Evolutionary conservation across 2,329 filamentous ascomycete species (phyloP), one percentile per base, ranked within the genome.

Genomic region (Xylariales sp.): DNA sequence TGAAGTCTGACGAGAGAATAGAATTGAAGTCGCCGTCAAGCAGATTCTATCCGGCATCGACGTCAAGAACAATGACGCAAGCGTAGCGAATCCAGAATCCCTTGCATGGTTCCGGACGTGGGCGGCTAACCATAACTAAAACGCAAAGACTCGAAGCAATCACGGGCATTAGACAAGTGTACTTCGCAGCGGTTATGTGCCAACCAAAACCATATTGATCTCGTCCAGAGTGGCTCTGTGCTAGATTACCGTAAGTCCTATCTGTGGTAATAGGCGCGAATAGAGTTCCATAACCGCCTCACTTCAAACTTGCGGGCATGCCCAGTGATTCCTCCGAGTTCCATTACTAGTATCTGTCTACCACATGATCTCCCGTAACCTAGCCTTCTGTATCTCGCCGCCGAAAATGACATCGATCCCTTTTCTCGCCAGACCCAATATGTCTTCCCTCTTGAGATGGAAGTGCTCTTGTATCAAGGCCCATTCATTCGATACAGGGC

Each of bases 11-110:
- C 52, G 43, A 23, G n/a, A 54, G 30, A 3, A 43, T 46, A 93
- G 91, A 81, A 93, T 99, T 67, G 95, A 99, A 79, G 94, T 97
- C 55, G 93, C 93, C 0, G 95, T 98, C 5, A 98, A 98, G 84
- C 94, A 97, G 81, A 97, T 98, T 52, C 82, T 99, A 1, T 97
- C 93, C 34, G 95, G 94, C 0, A 83, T 94, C 80, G 88, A 93
- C 60, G 89, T 97, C 71, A 94, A 94, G 83, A 96, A 93, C 0
- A 94, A 93, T 56, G 94, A 93, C 56, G 94, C 94, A 0, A 97
- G 93, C 75, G 94, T 98, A n/a, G 93, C 93, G 4, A 98, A 98
- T 79, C 90, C 92, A 1, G 92, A 91, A 72, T 94, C 94, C 71
- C 81, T 99, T 72, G 91, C 93, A 48, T 98, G 93, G 92, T 98